Evolutionary conservation across 805 yeast genomes (phyloP), one percentile per base, ranked within the genome.

Genomic region (Monosporozyma unispora): DNA sequence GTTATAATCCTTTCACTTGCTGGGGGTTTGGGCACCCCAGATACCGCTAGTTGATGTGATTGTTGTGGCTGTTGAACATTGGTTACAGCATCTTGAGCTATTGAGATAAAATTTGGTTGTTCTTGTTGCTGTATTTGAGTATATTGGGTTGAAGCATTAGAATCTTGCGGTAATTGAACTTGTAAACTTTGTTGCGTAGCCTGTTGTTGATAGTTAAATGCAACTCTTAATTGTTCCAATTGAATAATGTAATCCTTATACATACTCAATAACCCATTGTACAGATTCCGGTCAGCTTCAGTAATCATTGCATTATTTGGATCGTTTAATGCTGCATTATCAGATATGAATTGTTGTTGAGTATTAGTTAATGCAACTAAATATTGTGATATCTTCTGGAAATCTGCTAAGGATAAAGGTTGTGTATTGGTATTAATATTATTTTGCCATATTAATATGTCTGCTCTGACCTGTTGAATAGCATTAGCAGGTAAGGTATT

Each of bases 261-360:
- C 68, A 65, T 61, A 21, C 59, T 50, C 25, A 58, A 58, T 50
- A 65, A 51, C 5, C 68, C 68, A 14, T 47, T 50, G 52, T 59
- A 61, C 33, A 65, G 49, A 46, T 64, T 63, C 3, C 52, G 48
- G 47, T 65, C 69, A 8, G 59, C 59, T 21, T 52, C 56, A 12
- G 65, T 63, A 19, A 61, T 59, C 19, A 54, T 51, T 9, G 53
- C 54, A 6, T 45, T 50, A 8, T 52, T 57, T 19, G 52, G 44
- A 43, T 59, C 62, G n/a, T 9, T 23, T 31, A 44, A 21, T 11
- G 25, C 61, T 44, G 56, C 55, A 50, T 65, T 65, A 50, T 65
- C 69, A 33, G 54, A 52, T 11, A 56, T 50, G 46, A 65, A 64
- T 42, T 55, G 56, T 4, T 45, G 45, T 40, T 58, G 54, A 8